These are phyloP conservation scores for Colletotrichum sp. DNA, from an alignment of 2,329 filamentous ascomycete species.

Conservation along the genomic window DNA sequence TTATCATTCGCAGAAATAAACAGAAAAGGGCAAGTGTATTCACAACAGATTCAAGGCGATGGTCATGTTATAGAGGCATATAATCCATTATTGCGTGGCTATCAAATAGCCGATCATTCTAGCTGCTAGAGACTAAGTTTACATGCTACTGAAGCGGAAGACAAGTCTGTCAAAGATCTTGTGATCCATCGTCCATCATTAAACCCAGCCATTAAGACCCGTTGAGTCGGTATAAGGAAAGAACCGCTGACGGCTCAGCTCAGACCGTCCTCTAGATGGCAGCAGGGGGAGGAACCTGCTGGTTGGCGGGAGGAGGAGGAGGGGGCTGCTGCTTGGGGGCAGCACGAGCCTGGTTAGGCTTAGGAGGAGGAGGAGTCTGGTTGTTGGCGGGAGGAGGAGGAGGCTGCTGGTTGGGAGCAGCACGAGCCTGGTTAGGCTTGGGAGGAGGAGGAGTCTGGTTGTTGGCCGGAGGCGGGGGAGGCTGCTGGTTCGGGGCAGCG, in stretches of 20 bases:
- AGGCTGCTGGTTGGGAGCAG: background rate
- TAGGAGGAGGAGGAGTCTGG: background rate
- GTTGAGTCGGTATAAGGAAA: background rate
- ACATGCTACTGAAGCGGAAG: background rate
- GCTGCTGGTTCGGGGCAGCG: too few relatives aligned
- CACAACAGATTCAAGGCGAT: background rate
- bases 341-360: background rate
- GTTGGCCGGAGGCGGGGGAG: too few relatives aligned
- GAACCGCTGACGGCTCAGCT: background rate
- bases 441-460: too few relatives aligned
- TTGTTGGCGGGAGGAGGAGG: background rate
- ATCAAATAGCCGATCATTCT: background rate
- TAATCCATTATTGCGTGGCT: background rate
- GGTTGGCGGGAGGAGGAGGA: background rate
- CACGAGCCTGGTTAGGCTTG: too few relatives aligned
- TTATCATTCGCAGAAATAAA: background rate
- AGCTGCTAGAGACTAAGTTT: background rate
- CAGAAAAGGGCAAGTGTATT: background rate
- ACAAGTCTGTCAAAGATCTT: background rate
- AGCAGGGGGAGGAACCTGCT: background rate
- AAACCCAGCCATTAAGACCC: background rate
- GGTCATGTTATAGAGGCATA: background rate
- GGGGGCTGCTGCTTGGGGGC: background rate
- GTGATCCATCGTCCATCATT: background rate
- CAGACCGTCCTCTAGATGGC: background rate